Conservation (phyloP, 148 eudicot species). For the Spergularia marina region DNA sequence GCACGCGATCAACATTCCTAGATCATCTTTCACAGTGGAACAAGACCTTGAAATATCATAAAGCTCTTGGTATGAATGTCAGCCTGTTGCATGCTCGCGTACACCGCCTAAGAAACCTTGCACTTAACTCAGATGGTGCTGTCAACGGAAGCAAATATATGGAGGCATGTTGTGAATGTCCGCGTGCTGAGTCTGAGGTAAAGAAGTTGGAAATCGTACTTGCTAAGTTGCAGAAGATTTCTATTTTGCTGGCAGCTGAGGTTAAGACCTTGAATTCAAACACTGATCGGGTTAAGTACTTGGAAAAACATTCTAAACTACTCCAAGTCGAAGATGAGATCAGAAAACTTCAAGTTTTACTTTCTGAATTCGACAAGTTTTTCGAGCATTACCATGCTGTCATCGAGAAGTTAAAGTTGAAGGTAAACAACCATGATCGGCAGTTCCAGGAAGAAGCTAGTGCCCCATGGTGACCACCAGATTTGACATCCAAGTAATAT, state of each 20-base stretch:
- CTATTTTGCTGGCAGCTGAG: slow-evolving; percentile 22
- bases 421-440: slow-evolving; percentile 37
- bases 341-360: slow-evolving; percentile 29
- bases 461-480: slow-evolving; percentile 47
- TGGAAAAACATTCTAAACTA: background rate
- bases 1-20: slow-evolving; percentile 38
- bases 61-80: slow-evolving; percentile 54
- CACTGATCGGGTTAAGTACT: slow-evolving; percentile 2
- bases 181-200: slow-evolving; percentile 32
- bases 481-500: background rate
- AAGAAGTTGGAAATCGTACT: slow-evolving; percentile 34
- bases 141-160: slow-evolving; percentile 25
- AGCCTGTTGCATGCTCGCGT: slow-evolving; percentile 42
- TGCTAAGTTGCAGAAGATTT: slow-evolving; percentile 29
- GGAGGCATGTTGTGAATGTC: slow-evolving; percentile 35
- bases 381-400: slow-evolving; percentile 28
- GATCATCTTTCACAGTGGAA: slow-evolving; percentile 45
- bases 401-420: slow-evolving; percentile 31
- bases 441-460: slow-evolving; percentile 47
- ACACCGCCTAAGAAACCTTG: slow-evolving; percentile 29
- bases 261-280: slow-evolving; percentile 27
- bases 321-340: slow-evolving; percentile 24
- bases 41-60: slow-evolving; percentile 43
- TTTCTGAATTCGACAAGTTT: slow-evolving; percentile 34
- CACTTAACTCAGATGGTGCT: slow-evolving; percentile 39